phyloP scores from a whole-genome alignment of 768 basidiomycete genomes.

The Russula virescens region DNA sequence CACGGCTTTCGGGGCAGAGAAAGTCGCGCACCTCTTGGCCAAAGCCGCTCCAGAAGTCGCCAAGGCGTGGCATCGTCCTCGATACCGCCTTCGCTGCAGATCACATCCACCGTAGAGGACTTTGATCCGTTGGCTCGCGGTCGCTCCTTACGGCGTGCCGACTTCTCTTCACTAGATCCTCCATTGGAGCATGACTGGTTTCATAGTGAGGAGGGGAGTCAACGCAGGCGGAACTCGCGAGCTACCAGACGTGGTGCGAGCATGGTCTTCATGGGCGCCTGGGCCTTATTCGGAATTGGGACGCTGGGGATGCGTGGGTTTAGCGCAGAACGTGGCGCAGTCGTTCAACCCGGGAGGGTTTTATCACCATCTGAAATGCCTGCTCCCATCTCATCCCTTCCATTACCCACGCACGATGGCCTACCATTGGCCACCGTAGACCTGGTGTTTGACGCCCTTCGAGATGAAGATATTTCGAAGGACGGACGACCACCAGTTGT shows the following conservation, averaged over 20 bases:
- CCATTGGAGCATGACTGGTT: constrained; percentile 10
- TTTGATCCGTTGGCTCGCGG: constrained; percentile 33
- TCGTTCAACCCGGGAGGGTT: constrained; percentile 44
- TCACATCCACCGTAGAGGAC: constrained; percentile 17
- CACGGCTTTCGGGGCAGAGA: constrained; percentile 68
- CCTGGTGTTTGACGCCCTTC: constrained; percentile 14
- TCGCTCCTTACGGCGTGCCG: constrained; percentile 40
- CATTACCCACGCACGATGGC: background rate
- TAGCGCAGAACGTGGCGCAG: constrained; percentile 28
- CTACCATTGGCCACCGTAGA: background rate
- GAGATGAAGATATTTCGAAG: background rate
- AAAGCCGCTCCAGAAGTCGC: constrained; percentile 33
- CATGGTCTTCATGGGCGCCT: constrained; percentile 77
- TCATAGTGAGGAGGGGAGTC: constrained; percentile 12
- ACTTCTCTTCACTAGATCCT: constrained; percentile 24
- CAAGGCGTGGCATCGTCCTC: constrained; percentile 26
- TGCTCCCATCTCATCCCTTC: background rate
- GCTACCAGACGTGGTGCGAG: constrained; percentile 65
- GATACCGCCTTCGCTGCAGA: constrained; percentile 31
- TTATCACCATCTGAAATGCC: constrained; percentile 28
- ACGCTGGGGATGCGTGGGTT: constrained; percentile 36
- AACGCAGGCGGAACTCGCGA: constrained; percentile 41
- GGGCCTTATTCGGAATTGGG: constrained; percentile 67
- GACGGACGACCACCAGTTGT: constrained; percentile 25
- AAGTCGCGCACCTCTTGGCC: constrained; percentile 30